Base-by-base conservation (phyloP, 2,329 filamentous ascomycete species). In the Cladophialophora psammophila region DNA sequence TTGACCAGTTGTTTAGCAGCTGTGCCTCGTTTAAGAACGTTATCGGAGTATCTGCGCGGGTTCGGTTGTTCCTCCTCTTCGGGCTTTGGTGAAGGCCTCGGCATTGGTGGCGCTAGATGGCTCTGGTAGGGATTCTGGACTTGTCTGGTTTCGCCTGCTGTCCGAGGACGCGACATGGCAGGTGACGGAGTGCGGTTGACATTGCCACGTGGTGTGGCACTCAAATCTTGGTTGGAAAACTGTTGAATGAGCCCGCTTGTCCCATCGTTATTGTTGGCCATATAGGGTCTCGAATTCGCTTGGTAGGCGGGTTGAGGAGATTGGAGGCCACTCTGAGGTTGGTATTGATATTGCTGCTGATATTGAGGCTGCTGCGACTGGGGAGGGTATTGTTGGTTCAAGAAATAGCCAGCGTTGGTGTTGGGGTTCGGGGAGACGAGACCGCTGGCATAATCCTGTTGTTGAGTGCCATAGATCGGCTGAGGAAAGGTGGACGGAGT, bases 401-500 rank as follows among this genome's bases (percentile, higher is more conserved):
- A 79, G 76, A 91, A 91, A 78, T 91, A 92, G 64, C 80, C 81
- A 63, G 80, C 79, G 65, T 75, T 76, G 63, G 80, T 80, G 52
- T 74, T 75, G 54, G 76, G 78, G 72, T 79, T 80, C 63, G 80
- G 74, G 15, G 72, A 73, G 35, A 72, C 57, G 50, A 78, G 79
- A 60, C 80, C 77, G 70, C 86, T 86, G 69, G 86, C 83, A 74
- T 90, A 87, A 72, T 88, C 87, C 78, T 88, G 86, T 62, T 83
- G 81, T 73, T 86, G 83, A 74, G 84, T 85, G 59, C 86, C 85
- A 75, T 88, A 89, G 78, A 96, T 91, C 68, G 94, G 94, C 81
- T 98, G 94, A 12, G 94, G 94, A 77, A 98, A 98, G 66, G 94
- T 97, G 72, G 94, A 97, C 60, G 94, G 94, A 9, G 94, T 97